Evolutionary conservation across 768 basidiomycete genomes (phyloP), one percentile per base, ranked within the genome.

Genomic region (Kondoa subrosea): DNA sequence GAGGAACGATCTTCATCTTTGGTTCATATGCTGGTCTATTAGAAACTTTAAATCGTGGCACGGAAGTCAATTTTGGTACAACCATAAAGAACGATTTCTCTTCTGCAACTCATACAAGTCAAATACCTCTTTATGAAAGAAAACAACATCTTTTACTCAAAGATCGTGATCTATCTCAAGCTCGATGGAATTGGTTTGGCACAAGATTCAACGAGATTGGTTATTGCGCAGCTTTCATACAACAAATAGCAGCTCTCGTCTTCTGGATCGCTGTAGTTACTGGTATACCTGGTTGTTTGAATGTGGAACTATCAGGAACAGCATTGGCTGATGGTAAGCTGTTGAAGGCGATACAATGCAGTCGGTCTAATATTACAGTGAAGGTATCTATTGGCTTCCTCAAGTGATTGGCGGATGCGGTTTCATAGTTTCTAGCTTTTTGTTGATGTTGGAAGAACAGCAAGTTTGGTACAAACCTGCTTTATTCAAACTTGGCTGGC

Each of bases 181-280:
- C 61, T 27, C 26, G 34, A 3, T 63, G 61, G 61, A 16, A 17
- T 27, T 63, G 61, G 61, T 32, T 63, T 12, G 61, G 61, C 8
- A 32, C 61, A 4, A 3, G 61, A 17, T 63, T 3, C 29, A 63
- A 63, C 3, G 61, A 63, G 29, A 32, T 63, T 3, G 61, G 61
- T n/a, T 63, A 63, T 32, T 21, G 17, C 61, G 61, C 61, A 17
- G 33, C 61, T 16, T 4, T 63, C 26, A 32, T 63, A 3, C 61
- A 63, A n/a, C 15, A 29, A 32, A 31, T 63, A 27, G 16, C 29
- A 3, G 61, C 61, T 17, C n/a, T 32, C 61, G 34, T 63, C 16
- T 63, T 63, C 30, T 63, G 61, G 61, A 63, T 63, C 29, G 15
- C 61, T 21, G 61, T 63, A 16, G 61, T 63, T 16, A 63, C 61